Conservation (phyloP, 306 rosid genomes). For the Gynostemma pentaphyllum region DNA sequence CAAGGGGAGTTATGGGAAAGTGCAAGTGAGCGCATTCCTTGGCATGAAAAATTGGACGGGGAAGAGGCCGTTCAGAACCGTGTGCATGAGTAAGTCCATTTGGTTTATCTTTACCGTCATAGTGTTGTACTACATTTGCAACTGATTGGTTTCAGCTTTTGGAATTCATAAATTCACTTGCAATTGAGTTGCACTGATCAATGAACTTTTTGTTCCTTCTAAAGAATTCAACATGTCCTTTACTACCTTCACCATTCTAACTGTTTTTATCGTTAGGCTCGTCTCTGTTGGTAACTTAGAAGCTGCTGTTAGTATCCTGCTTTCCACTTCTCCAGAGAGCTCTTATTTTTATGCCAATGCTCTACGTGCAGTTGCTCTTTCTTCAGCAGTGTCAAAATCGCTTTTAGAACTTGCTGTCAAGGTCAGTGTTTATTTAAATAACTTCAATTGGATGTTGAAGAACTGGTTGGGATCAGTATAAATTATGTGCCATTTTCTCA, state of each 20-base stretch:
- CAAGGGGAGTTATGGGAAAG: slow-evolving; percentile 74
- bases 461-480: slow-evolving; percentile 10
- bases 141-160: slow-evolving; percentile 1
- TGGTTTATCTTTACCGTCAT: slow-evolving; percentile 5
- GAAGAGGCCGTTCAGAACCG: slow-evolving; percentile 89
- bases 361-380: slow-evolving; percentile 91
- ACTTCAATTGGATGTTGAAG: slow-evolving; percentile 15
- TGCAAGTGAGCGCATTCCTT: slow-evolving; percentile 81
- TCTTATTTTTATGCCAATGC: slow-evolving; percentile 80
- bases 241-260: slow-evolving; percentile 6
- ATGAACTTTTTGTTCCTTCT: background rate
- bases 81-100: slow-evolving; percentile 70
- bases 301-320: slow-evolving; percentile 86
- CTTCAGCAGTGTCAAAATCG: slow-evolving; percentile 87
- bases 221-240: background rate
- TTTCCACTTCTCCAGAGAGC: slow-evolving; percentile 98
- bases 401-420: slow-evolving; percentile 96
- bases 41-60: slow-evolving; percentile 87
- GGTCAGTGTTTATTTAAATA: slow-evolving; percentile 40
- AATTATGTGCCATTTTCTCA: slow-evolving; percentile 11
- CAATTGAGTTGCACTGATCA: background rate
- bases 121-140: background rate
- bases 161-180: background rate
- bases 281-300: slow-evolving; percentile 85
- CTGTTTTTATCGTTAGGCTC: slow-evolving; percentile 39